These are phyloP conservation scores for Tolypocladium guangdongense DNA, from an alignment of 2,329 filamentous ascomycete species.

Conservation along the genomic window DNA sequence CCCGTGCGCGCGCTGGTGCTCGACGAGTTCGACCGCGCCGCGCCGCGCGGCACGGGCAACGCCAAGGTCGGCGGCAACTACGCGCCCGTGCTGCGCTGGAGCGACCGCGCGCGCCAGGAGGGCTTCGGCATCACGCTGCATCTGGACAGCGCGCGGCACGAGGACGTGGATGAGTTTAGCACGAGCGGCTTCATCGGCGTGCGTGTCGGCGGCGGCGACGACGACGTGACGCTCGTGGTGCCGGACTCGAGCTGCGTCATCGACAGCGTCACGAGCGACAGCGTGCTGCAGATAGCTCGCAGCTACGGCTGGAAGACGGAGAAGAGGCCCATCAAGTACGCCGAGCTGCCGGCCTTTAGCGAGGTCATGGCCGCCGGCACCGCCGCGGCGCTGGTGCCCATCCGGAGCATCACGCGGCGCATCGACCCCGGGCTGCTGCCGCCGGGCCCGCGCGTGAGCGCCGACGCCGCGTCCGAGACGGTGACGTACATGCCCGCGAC, in stretches of 20 bases:
- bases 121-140: conserved; percentile 94
- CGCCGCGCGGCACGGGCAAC: conserved; percentile 79
- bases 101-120: conserved; percentile 64
- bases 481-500: conserved; percentile 43
- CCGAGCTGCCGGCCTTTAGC: conserved; percentile 39
- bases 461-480: conserved; percentile 30
- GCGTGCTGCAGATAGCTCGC: conserved; percentile 62
- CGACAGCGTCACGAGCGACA: conserved; percentile 73
- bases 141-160: conserved; percentile 72
- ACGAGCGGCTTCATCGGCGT: conserved; percentile 89
- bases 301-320: conserved; percentile 80
- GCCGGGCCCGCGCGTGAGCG: conserved; percentile 27
- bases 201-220: conserved; percentile 39
- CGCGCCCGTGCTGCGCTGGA: conserved; percentile 80
- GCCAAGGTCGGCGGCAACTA: conserved; percentile 98
- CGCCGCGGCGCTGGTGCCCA: conserved; percentile 81
- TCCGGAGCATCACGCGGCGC: conserved; percentile 75
- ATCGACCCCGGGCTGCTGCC: conserved; percentile 10
- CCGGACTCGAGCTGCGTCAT: conserved; percentile 84
- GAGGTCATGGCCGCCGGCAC: conserved; percentile 92
- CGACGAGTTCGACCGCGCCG: conserved; percentile 86
- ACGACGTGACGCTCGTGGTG: conserved; percentile 63
- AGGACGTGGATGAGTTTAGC: conserved; percentile 90
- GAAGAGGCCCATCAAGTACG: conserved; percentile 55
- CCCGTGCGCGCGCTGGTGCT: conserved; percentile 82